A percentile compares a stretch with the other conserved stretches of the same genome.
Conservation (phyloP, 495 filamentous ascomycete genomes). For the Parmelia sp. region DNA sequence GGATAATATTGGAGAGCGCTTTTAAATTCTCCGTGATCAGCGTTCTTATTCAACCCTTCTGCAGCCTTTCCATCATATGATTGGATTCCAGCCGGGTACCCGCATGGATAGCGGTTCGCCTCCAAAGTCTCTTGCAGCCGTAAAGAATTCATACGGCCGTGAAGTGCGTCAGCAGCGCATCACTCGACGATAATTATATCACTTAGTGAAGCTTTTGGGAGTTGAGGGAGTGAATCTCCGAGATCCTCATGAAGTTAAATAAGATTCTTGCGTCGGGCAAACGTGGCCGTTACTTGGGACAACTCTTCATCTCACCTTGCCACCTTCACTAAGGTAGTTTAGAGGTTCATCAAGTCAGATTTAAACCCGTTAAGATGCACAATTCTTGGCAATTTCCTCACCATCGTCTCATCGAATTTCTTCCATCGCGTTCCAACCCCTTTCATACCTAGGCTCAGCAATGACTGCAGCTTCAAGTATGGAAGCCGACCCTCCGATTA, state of each 20-base stretch:
- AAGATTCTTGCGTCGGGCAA: background rate
- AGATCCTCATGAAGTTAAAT: background rate
- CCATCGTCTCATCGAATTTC: background rate
- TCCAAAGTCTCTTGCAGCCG: background rate
- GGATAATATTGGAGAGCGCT: background rate
- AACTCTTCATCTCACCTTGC: background rate
- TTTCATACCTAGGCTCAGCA: background rate
- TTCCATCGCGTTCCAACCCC: background rate
- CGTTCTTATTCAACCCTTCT: background rate
- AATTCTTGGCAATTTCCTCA: background rate
- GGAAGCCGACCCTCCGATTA: background rate
- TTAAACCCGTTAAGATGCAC: background rate
- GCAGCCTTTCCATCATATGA: background rate
- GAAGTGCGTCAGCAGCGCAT: background rate
- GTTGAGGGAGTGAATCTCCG: background rate
- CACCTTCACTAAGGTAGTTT: background rate
- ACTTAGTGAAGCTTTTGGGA: background rate
- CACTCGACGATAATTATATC: background rate
- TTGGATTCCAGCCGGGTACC: slow-evolving; percentile 1
- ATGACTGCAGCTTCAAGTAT: background rate
- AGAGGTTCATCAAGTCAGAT: background rate
- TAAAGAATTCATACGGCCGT: background rate
- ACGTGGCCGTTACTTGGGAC: background rate
- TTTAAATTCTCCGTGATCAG: background rate
- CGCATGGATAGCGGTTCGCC: background rate